A percentile compares a stretch with the other conserved stretches of the same genome.
phyloP scores from a whole-genome alignment of 202 grass and related monocot genomes.

The Panicum virgatum region DNA sequence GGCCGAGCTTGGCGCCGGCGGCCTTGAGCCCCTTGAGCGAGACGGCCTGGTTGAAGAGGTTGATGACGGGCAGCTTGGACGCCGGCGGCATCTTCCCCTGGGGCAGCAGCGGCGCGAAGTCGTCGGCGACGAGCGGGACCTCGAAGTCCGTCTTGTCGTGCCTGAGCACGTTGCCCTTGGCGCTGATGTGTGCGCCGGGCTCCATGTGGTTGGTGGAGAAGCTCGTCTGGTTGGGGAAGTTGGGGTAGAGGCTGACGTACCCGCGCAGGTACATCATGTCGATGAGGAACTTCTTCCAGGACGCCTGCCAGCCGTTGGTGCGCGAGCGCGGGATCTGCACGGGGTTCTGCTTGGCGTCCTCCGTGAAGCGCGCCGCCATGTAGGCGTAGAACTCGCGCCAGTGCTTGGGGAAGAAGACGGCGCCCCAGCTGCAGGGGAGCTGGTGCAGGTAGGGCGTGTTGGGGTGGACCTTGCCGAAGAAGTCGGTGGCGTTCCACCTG shows the following conservation, averaged over 20 bases:
- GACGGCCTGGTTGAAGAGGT: slow-evolving; percentile 89
- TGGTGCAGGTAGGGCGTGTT: slow-evolving; percentile 97
- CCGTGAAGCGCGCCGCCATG: slow-evolving; percentile 80
- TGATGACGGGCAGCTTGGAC: slow-evolving; percentile 76
- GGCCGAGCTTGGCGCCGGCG: slow-evolving; percentile 73
- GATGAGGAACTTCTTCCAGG: slow-evolving; percentile 98
- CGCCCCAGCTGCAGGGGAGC: slow-evolving; percentile 98
- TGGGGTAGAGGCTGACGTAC: slow-evolving; percentile 81
- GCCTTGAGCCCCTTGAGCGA: slow-evolving; percentile 82
- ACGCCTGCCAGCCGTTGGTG: slow-evolving; percentile 95
- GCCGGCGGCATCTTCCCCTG: slow-evolving; percentile 78
- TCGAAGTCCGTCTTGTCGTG: slow-evolving; percentile 73
- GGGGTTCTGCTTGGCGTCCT: slow-evolving; percentile 83
- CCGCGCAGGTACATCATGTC: slow-evolving; percentile 98
- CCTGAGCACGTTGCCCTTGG: slow-evolving; percentile 70
- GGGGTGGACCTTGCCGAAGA: slow-evolving; percentile 69
- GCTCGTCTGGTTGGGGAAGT: slow-evolving; percentile 86
- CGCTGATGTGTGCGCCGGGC: slow-evolving; percentile 87
- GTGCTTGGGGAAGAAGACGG: slow-evolving; percentile 96
- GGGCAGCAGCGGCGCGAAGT: slow-evolving; percentile 72
- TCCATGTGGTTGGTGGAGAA: slow-evolving; percentile 99
- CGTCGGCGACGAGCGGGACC: slow-evolving; percentile 73
- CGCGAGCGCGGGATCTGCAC: slow-evolving; percentile 86
- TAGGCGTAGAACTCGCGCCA: slow-evolving; percentile 99
- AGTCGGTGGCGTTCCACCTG: slow-evolving; percentile 72